Conservation (phyloP, 2,329 filamentous ascomycete species). For the Diaporthe sp. region DNA sequence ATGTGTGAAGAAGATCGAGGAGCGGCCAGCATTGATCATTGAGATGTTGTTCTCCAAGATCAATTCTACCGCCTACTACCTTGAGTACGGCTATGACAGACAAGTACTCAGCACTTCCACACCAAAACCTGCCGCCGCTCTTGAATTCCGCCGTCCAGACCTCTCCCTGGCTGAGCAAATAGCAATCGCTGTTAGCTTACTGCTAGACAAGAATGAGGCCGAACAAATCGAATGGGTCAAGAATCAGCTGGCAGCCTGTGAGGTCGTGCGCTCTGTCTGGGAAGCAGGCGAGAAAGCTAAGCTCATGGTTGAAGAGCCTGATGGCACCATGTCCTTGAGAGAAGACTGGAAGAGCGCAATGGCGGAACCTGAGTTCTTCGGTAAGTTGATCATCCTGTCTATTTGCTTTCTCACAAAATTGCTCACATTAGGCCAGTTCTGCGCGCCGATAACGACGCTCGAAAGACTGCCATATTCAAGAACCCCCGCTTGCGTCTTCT, state of each 20-base stretch:
- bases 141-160: constrained; percentile 78
- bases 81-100: constrained; percentile 91
- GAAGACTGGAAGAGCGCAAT: constrained; percentile 43
- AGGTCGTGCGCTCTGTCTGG: constrained; percentile 82
- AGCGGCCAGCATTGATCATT: constrained; percentile 86
- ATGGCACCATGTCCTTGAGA: constrained; percentile 36
- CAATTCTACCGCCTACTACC: constrained; percentile 82
- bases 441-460: constrained; percentile 73
- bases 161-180: constrained; percentile 65
- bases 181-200: constrained; percentile 80
- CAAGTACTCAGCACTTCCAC: constrained; percentile 74
- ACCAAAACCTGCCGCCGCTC: constrained; percentile 79
- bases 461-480: constrained; percentile 84
- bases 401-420: too few relatives aligned
- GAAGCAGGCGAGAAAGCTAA: constrained; percentile 76
- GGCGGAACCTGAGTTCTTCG: constrained; percentile 61
- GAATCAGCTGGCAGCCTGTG: constrained; percentile 74
- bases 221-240: constrained; percentile 88
- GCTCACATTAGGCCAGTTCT: constrained; percentile 58
- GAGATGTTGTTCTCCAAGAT: constrained; percentile 98
- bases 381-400: constrained; percentile 55
- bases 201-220: constrained; percentile 83
- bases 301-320: constrained; percentile 54
- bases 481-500: constrained; percentile 89
- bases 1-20: constrained; percentile 85